Base-by-base conservation (phyloP, 2,329 filamentous ascomycete species). In the Sclerotinia sclerotiorum region DNA sequence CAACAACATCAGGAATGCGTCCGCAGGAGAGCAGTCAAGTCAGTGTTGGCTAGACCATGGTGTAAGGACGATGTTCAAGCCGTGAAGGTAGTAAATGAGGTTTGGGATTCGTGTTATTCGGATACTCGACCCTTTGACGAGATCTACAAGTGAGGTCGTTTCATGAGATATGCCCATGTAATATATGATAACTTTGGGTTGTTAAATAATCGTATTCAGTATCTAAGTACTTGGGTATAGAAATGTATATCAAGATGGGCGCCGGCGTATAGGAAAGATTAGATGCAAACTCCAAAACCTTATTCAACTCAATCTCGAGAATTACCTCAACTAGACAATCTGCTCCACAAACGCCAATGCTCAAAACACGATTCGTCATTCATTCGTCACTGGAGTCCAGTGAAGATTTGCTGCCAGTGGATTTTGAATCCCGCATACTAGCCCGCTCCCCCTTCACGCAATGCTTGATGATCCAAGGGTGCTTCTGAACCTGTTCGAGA, bases 401-500 rank as follows among this genome's bases (percentile, higher is more conserved):
- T 7, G 76, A 75, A 48, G 71, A 70, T 58, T 76, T 77, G 69
- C 72, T 76, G 21, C 76, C 73, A 5, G 73, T 74, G 8, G 76
- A 77, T 69, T 78, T 78, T 13, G 76, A 78, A 42, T 78, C 75
- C 48, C 76, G 70, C 71, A 74, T 69, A 52, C 70, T 74, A n/a
- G 75, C 74, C 51, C 76, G 68, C 70, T 86, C 69, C 82, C 82
- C 76, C 82, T 78, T 78, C 1, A 78, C 76, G 79, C 94, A 98
- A 80, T 98, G 92, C 84, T 97, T 98, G 74, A 97, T 79, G 76
- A 99, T 97, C 95, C 95, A 99, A 24, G 95, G 94, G 79, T 98
- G 95, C 65, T 85, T 85, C 79, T 94, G 90, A 49, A 98, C 90
- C 69, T 97, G 90, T 21, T 97, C 93, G 15, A 99, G 86, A 4